phyloP scores from a whole-genome alignment of 148 eudicot genomes.

The Heliamphora exappendiculata region DNA sequence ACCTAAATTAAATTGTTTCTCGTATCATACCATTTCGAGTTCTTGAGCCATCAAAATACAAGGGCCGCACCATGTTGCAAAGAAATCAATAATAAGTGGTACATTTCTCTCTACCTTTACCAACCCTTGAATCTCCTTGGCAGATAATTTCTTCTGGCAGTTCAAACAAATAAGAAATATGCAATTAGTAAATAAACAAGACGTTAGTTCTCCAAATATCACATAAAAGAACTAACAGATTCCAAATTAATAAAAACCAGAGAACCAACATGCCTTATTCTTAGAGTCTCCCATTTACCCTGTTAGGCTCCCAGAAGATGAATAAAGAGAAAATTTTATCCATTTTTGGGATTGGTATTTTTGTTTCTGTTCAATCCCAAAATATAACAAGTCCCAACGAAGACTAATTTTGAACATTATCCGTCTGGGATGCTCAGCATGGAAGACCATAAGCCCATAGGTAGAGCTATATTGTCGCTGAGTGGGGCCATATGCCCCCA shows the following conservation, averaged over 20 bases:
- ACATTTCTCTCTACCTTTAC: constrained; percentile 85
- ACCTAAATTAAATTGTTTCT: neutral
- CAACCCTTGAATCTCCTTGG: constrained; percentile 70
- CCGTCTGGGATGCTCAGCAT: neutral
- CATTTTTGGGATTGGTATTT: neutral
- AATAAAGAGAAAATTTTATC: neutral
- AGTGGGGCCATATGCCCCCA: no score
- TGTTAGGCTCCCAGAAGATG: neutral
- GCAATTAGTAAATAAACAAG: neutral
- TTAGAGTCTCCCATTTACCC: neutral
- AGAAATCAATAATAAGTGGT: constrained; percentile 81
- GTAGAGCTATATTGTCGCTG: no score
- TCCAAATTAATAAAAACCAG: neutral
- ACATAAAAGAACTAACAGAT: neutral
- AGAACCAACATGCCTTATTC: neutral
- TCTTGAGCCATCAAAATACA: constrained; percentile 97
- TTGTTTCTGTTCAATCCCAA: neutral
- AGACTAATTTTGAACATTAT: neutral
- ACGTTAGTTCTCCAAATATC: neutral
- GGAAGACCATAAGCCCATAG: neutral
- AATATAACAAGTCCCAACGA: neutral
- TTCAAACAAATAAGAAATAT: constrained; percentile 6
- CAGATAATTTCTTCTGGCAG: constrained; percentile 76
- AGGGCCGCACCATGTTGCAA: constrained; percentile 98
- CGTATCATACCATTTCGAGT: constrained; percentile 74